Evolutionary conservation across 139 green algal genomes (phyloP).

Genomic region (Chlamydomonas sphaeroides): DNA sequence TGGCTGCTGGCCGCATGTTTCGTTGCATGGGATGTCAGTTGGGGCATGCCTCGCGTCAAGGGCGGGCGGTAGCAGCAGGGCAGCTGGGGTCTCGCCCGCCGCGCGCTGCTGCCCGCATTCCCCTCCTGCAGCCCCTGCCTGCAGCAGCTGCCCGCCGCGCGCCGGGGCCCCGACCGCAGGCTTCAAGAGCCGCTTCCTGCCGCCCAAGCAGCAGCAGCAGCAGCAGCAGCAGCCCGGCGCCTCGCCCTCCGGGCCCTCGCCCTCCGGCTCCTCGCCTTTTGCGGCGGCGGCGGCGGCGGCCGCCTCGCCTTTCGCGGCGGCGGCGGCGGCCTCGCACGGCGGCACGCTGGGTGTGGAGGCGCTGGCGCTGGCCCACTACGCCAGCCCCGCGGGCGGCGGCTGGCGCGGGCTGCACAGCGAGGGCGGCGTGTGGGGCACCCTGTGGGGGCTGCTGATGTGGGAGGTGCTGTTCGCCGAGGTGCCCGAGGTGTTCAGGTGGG

Average conservation of each 20-base stretch:
- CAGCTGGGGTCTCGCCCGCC: too few relatives aligned
- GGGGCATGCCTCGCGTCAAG: neutral
- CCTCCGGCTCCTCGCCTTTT: neutral
- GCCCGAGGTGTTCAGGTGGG: constrained; percentile 76
- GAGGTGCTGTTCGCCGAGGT: constrained; percentile 58
- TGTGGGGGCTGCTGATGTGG: constrained; percentile 85
- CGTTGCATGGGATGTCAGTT: constrained; percentile 43
- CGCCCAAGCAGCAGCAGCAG: neutral
- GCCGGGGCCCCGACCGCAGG: too few relatives aligned
- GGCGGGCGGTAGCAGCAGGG: too few relatives aligned
- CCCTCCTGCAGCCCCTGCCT: too few relatives aligned
- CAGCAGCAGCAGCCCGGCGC: neutral
- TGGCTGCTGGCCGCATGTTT: neutral
- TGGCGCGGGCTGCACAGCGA: constrained; percentile 85
- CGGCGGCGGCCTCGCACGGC: too few relatives aligned
- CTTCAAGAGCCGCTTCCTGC: constrained; percentile 14
- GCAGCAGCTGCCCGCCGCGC: too few relatives aligned
- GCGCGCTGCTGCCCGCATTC: neutral
- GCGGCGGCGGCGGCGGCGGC: neutral
- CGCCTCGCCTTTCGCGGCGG: neutral
- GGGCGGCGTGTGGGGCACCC: constrained; percentile 79
- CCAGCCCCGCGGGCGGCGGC: constrained; percentile 63
- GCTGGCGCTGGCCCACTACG: constrained; percentile 86
- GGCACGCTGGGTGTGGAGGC: constrained; percentile 81
- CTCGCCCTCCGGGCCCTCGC: neutral